Conservation (phyloP, 805 yeast species). For the Candida takata region DNA sequence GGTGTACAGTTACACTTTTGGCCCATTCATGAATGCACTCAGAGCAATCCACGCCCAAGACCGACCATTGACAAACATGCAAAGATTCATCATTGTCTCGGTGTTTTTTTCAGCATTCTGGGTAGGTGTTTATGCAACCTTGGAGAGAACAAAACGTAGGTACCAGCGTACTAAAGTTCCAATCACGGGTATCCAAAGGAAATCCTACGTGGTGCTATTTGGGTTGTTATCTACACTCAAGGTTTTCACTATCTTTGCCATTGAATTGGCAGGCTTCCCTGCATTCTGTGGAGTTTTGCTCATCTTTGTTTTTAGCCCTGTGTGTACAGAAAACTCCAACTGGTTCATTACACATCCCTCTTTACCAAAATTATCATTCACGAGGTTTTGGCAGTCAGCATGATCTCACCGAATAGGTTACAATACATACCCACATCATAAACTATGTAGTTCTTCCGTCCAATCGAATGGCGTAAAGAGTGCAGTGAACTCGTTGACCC, state of each 20-base stretch:
- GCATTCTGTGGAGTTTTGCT: slow-evolving; percentile 75
- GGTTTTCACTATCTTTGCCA: slow-evolving; percentile 64
- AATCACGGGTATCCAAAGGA: slow-evolving; percentile 42
- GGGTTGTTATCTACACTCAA: slow-evolving; percentile 59
- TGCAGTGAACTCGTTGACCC: slow-evolving; percentile 10
- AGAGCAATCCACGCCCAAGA: slow-evolving; percentile 1
- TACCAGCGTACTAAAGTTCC: slow-evolving; percentile 33
- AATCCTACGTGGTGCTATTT: slow-evolving; percentile 43
- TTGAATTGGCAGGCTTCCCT: slow-evolving; percentile 84
- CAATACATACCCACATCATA: not conserved
- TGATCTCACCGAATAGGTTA: no score
- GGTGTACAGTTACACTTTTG: not conserved
- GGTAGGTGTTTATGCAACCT: slow-evolving; percentile 22
- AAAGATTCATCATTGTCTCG: slow-evolving; percentile 31
- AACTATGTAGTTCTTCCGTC: slow-evolving; percentile 2
- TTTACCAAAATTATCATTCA: not conserved
- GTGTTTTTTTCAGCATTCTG: slow-evolving; percentile 30
- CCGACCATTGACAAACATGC: slow-evolving; percentile 23
- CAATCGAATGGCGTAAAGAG: slow-evolving; percentile 15
- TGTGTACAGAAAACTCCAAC: slow-evolving; percentile 24
- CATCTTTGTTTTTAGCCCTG: slow-evolving; percentile 53
- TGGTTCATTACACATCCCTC: not conserved
- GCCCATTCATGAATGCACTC: not conserved
- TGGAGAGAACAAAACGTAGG: slow-evolving; percentile 23
- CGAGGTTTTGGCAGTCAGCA: no score